phyloP scores from a whole-genome alignment of 805 yeast species.

The Candida wancherniae region DNA sequence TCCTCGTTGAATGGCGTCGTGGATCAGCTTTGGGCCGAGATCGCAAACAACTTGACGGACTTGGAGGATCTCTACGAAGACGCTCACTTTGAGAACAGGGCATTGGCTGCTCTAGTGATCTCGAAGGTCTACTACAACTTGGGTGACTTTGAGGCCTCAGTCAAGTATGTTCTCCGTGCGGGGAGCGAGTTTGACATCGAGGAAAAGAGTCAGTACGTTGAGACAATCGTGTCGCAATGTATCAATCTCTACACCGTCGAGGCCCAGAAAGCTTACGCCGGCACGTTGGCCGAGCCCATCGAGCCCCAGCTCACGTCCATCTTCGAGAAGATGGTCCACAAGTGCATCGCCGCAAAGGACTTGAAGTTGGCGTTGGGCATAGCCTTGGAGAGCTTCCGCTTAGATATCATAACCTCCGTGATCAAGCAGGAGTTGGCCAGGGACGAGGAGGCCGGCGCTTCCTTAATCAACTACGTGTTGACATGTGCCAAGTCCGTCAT shows the following conservation, averaged over 20 bases:
- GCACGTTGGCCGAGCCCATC: slow-evolving; percentile 26
- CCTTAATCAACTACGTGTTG: slow-evolving; percentile 67
- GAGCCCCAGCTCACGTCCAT: slow-evolving; percentile 63
- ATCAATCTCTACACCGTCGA: slow-evolving; percentile 72
- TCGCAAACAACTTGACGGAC: slow-evolving; percentile 81
- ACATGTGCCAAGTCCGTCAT: slow-evolving; percentile 62
- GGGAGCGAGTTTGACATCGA: slow-evolving; percentile 72
- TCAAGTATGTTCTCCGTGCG: slow-evolving; percentile 81
- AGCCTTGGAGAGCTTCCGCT: slow-evolving; percentile 79
- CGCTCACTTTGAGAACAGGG: slow-evolving; percentile 64
- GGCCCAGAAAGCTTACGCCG: slow-evolving; percentile 44
- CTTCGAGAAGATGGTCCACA: slow-evolving; percentile 81
- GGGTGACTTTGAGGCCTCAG: slow-evolving; percentile 90
- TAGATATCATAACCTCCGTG: slow-evolving; percentile 69
- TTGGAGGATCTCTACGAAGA: slow-evolving; percentile 93
- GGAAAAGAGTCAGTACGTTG: slow-evolving; percentile 79
- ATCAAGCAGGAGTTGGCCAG: slow-evolving; percentile 37
- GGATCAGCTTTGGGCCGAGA: slow-evolving; percentile 95
- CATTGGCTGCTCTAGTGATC: slow-evolving; percentile 85
- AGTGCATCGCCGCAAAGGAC: slow-evolving; percentile 70
- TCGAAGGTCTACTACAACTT: slow-evolving; percentile 87
- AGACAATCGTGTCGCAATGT: slow-evolving; percentile 91
- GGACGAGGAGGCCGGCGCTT: slow-evolving; percentile 50
- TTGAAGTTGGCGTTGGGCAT: slow-evolving; percentile 82
- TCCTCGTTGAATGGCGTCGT: slow-evolving; percentile 74